These are phyloP conservation scores for Fraxinus quadrangulata DNA, from an alignment of 257 asterid species.

Conservation along the genomic window DNA sequence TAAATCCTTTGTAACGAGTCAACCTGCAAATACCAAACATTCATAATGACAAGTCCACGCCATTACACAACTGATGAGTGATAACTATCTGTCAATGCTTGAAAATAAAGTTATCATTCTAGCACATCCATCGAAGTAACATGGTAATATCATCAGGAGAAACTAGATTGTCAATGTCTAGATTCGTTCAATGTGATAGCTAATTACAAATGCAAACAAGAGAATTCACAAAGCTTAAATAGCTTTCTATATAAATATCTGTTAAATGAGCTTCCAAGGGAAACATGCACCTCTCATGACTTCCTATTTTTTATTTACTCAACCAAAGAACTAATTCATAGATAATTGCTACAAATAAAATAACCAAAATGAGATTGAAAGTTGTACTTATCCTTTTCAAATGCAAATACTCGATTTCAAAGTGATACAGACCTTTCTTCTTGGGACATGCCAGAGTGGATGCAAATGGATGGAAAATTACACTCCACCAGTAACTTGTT, in stretches of 20 bases:
- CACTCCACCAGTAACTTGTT: constrained; percentile 91
- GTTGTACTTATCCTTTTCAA: no score
- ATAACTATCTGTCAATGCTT: background rate
- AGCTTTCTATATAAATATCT: no score
- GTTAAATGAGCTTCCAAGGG: background rate
- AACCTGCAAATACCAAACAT: constrained; percentile 43
- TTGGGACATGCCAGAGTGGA: constrained; percentile 97
- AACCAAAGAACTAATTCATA: background rate
- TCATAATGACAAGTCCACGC: background rate
- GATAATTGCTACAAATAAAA: background rate
- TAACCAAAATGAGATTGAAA: background rate
- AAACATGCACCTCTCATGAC: background rate
- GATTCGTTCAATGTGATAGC: background rate
- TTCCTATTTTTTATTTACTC: background rate
- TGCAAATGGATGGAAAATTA: constrained; percentile 89
- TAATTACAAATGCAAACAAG: background rate
- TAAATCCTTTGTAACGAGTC: constrained; percentile 89
- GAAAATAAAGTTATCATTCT: background rate
- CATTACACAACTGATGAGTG: background rate
- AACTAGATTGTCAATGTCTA: background rate
- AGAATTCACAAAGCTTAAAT: background rate
- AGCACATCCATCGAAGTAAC: background rate
- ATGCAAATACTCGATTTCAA: no score
- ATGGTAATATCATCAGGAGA: background rate
- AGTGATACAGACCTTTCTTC: constrained; percentile 68